These are phyloP conservation scores for Tritrichomonas musculus DNA, from an alignment of 208 protist genomes.

Conservation along the genomic window DNA sequence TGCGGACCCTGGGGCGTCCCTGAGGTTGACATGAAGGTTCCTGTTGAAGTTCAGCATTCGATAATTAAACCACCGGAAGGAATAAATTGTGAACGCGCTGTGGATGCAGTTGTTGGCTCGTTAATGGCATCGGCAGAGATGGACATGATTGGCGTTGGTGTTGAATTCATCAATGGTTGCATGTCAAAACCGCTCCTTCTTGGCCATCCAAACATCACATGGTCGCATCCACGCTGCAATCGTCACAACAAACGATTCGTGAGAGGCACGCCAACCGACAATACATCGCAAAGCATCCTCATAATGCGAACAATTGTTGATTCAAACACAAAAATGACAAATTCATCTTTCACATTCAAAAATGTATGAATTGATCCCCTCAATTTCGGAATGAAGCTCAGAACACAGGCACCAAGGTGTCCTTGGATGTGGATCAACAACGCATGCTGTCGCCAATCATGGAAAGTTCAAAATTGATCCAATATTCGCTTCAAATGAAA, in stretches of 20 bases:
- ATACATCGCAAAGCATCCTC: background rate
- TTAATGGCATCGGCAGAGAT: background rate
- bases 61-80: background rate
- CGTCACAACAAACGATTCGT: background rate
- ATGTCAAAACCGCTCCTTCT: background rate
- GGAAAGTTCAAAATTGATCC: background rate
- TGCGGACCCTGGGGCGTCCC: background rate
- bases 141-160: background rate
- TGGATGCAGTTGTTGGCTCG: background rate
- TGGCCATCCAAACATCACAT: background rate
- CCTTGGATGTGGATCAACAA: background rate
- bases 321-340: too few relatives aligned
- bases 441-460: background rate
- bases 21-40: background rate
- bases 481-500: background rate
- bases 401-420: background rate
- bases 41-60: background rate
- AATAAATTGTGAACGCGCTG: background rate
- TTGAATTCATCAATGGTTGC: background rate
- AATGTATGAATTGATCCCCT: too few relatives aligned
- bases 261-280: background rate
- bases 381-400: background rate
- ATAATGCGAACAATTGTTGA: background rate
- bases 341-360: background rate
- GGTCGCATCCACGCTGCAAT: background rate